Conservation (phyloP, 495 filamentous ascomycete species). For the Friedmanniomyces simplex region DNA sequence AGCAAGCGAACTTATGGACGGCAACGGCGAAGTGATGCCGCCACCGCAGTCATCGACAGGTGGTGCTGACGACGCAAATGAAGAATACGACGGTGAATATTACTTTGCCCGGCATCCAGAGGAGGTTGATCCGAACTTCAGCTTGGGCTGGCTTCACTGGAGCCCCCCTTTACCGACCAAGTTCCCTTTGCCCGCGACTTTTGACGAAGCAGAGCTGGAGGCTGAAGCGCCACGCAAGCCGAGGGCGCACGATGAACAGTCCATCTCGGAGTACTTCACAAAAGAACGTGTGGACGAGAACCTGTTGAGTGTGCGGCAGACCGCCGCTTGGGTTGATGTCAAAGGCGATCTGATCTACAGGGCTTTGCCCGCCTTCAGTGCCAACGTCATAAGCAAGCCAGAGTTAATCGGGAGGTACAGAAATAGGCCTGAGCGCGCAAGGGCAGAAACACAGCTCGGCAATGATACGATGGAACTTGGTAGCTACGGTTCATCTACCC, state of each 20-base stretch:
- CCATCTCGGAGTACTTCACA: slow-evolving; percentile 33
- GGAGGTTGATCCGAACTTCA: slow-evolving; percentile 28
- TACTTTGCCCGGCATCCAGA: slow-evolving; percentile 28
- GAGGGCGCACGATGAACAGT: slow-evolving; percentile 24
- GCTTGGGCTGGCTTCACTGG: slow-evolving; percentile 32
- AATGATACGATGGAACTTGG: background rate
- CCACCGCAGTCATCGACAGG: background rate
- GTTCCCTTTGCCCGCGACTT: slow-evolving; percentile 27
- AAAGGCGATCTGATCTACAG: slow-evolving; percentile 30
- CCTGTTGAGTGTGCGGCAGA: slow-evolving; percentile 29
- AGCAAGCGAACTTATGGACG: slow-evolving; percentile 1
- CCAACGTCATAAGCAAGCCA: slow-evolving; percentile 2
- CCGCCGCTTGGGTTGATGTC: slow-evolving; percentile 26
- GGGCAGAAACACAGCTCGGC: background rate
- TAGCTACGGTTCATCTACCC: background rate
- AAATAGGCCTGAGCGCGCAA: slow-evolving; percentile 7
- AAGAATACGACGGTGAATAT: slow-evolving; percentile 27
- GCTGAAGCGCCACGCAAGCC: slow-evolving; percentile 20
- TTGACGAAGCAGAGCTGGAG: slow-evolving; percentile 28
- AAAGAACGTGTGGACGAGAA: slow-evolving; percentile 23
- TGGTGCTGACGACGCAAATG: slow-evolving; percentile 26
- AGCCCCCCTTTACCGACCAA: slow-evolving; percentile 27
- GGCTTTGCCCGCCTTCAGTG: slow-evolving; percentile 19
- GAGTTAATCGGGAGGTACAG: slow-evolving; percentile 10
- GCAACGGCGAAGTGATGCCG: slow-evolving; percentile 14